Evolutionary conservation across 257 asterid genomes (phyloP), one percentile per base, ranked within the genome.

Genomic region (Asclepias syriaca): DNA sequence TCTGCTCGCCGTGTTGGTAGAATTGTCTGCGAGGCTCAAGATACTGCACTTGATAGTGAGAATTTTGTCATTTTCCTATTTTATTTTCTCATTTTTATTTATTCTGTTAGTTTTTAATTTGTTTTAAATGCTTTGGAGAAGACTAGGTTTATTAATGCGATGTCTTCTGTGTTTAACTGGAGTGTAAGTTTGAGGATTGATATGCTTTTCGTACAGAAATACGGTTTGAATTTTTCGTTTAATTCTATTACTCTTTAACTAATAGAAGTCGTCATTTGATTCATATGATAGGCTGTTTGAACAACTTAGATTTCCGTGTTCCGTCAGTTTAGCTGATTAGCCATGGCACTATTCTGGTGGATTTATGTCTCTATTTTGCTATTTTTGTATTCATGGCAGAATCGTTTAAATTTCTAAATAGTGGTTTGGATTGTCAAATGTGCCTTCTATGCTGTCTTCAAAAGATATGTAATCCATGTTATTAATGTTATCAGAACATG

Each of bases 1-100:
- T 68, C 78, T 68, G 69, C 77, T 69, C 83, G 77, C 69, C 77
- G 90, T 29, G 87, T 85, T 51, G 66, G 77, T 57, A 79, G 85
- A 69, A 84, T 93, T 74, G 92, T 87, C 46, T 90, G 96, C 85
- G 97, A 93, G 76, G 93, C 98, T 2, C 93, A 86, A 81, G 79
- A 90, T 5, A 84, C 95, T 6, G 88, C 96, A 43, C 77, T 83
- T 8, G 85, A 81, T 77, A 95, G 98, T 91, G 74, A 65, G 80
- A 27, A 27, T 29, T 54, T 54, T 32, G 16, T 68, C 65, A 46
- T 37, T 70, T 43, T 56, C 6, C 34, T 39, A 32, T 11, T 45
- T 74, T 7, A 27, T 57, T 40, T 21, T 0, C 0, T 5, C 0
- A 15, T 16, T 2, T 60, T 63, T 16, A 54, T 18, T 13, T 34